Evolutionary conservation across 2,329 filamentous ascomycete genomes (phyloP).

Genomic region (Exophiala sp.): DNA sequence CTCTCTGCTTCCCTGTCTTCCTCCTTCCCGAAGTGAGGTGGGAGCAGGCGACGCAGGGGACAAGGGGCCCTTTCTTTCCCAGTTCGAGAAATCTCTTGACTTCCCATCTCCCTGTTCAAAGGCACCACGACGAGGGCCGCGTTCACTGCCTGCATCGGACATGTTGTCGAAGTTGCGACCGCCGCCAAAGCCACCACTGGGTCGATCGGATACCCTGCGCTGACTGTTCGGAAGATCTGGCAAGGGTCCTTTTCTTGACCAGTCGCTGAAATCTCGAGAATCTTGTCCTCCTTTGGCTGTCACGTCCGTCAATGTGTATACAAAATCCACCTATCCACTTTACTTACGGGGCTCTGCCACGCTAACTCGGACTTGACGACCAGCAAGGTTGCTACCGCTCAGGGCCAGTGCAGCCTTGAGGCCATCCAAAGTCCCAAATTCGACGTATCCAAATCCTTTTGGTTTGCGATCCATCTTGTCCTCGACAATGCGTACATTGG

Average conservation of each 20-base stretch:
- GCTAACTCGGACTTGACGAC: constrained; percentile 86
- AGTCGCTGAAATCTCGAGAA: constrained; percentile 74
- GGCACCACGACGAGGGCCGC: constrained; percentile 62
- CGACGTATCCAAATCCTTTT: constrained; percentile 97
- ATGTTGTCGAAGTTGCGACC: constrained; percentile 53
- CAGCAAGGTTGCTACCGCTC: constrained; percentile 78
- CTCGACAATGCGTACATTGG: constrained; percentile 92
- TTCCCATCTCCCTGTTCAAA: constrained; percentile 68
- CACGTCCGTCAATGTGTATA: constrained; percentile 35
- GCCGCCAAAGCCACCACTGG: constrained; percentile 46
- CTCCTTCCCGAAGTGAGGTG: constrained; percentile 50
- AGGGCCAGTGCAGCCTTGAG: constrained; percentile 85
- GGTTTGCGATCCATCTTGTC: constrained; percentile 90
- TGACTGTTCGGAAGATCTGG: constrained; percentile 63
- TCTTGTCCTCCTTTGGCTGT: constrained; percentile 84
- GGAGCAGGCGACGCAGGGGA: constrained; percentile 60
- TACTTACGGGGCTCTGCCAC: constrained; percentile 94
- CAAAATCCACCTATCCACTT: not conserved
- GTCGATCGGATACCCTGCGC: constrained; percentile 53
- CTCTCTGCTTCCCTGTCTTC: constrained; percentile 58
- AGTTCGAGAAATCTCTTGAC: constrained; percentile 76
- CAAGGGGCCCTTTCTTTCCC: constrained; percentile 91
- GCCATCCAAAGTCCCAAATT: constrained; percentile 83
- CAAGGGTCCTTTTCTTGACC: constrained; percentile 89
- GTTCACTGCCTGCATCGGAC: constrained; percentile 60